Conservation (phyloP, 163 green algal genomes). For the Chlorella variabilis region DNA sequence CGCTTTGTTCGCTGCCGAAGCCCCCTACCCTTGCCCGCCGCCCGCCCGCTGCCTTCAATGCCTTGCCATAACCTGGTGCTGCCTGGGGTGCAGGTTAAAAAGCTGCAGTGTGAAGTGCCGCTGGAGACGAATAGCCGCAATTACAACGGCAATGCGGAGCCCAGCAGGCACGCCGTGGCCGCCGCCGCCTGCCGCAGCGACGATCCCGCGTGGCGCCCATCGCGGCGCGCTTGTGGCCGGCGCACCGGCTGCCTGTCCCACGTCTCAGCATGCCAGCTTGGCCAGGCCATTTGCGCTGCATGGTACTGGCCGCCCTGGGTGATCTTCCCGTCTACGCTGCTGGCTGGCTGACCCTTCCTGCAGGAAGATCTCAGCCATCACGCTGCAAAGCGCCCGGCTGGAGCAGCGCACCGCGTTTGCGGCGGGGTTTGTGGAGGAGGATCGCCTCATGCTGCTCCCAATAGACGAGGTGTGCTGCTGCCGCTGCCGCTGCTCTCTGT, state of each 20-base stretch:
- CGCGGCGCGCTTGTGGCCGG: too few species aligned
- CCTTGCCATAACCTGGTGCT: too few species aligned
- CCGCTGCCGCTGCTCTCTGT: not conserved
- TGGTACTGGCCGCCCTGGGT: too few species aligned
- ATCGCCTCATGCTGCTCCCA: conserved; percentile 40
- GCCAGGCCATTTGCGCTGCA: too few species aligned
- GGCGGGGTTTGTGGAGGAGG: conserved; percentile 53
- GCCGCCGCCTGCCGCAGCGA: not conserved
- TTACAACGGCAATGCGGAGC: conserved; percentile 57
- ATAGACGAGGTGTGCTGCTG: conserved; percentile 25
- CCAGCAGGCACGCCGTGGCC: not conserved
- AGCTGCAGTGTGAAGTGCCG: conserved; percentile 73
- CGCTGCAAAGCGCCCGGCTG: conserved; percentile 55
- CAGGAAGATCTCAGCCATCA: conserved; percentile 51
- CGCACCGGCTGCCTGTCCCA: too few species aligned
- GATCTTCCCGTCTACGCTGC: too few species aligned
- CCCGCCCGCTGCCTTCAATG: too few species aligned
- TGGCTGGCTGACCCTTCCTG: not conserved
- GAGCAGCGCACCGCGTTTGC: conserved; percentile 53
- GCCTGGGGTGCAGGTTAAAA: conserved; percentile 65
- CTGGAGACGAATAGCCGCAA: conserved; percentile 65
- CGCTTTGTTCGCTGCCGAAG: too few species aligned
- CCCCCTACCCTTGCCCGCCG: too few species aligned
- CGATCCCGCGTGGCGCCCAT: not conserved
- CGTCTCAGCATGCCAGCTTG: too few species aligned